Percentiles rank a stretch among this genome's conserved stretches.
phyloP scores from a whole-genome alignment of 148 eudicot species.

The Pharnaceum exiguum region DNA sequence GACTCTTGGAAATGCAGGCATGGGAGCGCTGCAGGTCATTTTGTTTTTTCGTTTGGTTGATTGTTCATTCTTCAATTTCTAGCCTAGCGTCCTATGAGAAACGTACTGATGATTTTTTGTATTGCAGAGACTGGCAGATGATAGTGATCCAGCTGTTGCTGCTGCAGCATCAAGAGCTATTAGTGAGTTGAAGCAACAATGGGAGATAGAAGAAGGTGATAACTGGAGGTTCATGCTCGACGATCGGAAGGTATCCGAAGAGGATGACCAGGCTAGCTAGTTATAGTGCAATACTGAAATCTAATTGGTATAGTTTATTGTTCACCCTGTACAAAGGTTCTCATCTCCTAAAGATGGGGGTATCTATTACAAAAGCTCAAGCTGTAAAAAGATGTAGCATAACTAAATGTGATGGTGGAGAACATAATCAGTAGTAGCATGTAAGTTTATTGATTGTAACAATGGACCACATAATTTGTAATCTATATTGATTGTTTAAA shows the following conservation, averaged over 20 bases:
- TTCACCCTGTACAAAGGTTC: constrained; percentile 6
- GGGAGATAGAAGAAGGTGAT: constrained; percentile 95
- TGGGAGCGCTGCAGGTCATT: constrained; percentile 96
- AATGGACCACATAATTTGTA: constrained; percentile 14
- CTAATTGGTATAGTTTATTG: background rate
- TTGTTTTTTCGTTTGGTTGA: background rate
- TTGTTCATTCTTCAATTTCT: background rate
- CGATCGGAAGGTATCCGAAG: constrained; percentile 27
- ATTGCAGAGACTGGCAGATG: constrained; percentile 86
- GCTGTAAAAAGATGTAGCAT: constrained; percentile 1
- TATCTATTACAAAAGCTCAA: too few relatives aligned
- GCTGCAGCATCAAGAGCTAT: constrained; percentile 84
- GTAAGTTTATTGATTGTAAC: background rate
- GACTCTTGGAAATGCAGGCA: constrained; percentile 99
- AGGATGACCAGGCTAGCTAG: constrained; percentile 18
- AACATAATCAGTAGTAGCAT: background rate
- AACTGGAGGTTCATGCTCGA: constrained; percentile 81
- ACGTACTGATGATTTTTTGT: background rate
- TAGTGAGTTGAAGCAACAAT: constrained; percentile 72
- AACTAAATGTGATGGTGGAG: constrained; percentile 1
- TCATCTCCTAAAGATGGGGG: too few relatives aligned
- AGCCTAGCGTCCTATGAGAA: too few relatives aligned
- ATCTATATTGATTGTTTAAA: too few relatives aligned
- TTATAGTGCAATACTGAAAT: too few relatives aligned
- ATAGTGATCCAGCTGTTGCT: constrained; percentile 84